Percentiles rank a stretch among this genome's conserved stretches.
Conservation (phyloP, 140 eudicot genomes). For the Cichorium intybus region DNA sequence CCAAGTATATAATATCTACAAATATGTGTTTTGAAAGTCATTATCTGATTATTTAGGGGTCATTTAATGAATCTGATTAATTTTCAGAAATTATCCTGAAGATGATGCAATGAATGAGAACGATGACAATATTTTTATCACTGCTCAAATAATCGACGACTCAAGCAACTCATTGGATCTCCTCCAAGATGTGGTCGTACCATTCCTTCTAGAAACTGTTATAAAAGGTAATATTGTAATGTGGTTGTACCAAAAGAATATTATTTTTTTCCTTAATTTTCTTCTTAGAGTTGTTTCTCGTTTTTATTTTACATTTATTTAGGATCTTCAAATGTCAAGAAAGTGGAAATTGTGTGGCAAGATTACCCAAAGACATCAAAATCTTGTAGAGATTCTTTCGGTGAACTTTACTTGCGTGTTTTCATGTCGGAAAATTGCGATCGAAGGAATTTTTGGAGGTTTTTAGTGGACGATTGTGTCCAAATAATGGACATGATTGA, state of each 20-base stretch:
- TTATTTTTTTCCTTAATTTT: neutral
- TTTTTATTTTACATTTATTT: neutral
- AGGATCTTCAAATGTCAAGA: conserved; percentile 75
- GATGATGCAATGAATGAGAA: conserved; percentile 29
- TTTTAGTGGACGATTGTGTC: conserved; percentile 57
- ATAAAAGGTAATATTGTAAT: conserved; percentile 57
- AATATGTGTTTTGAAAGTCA: neutral
- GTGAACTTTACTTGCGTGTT: conserved; percentile 76
- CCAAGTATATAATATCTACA: conserved; percentile 55
- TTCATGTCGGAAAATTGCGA: conserved; percentile 60
- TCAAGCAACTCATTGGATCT: conserved; percentile 39
- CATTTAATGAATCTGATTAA: too few relatives aligned
- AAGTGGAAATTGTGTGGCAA: conserved; percentile 88
- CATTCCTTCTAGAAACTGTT: conserved; percentile 65
- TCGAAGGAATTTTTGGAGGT: conserved; percentile 55
- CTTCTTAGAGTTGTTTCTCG: neutral
- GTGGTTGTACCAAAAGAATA: neutral
- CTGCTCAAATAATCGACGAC: conserved; percentile 42
- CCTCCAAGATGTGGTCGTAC: conserved; percentile 66
- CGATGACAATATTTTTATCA: conserved; percentile 46
- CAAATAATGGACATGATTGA: conserved; percentile 75
- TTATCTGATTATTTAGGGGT: neutral
- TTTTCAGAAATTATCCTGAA: conserved; percentile 47
- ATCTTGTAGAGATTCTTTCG: conserved; percentile 32
- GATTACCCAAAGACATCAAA: conserved; percentile 44